These are phyloP conservation scores for Fistulinella prunicolor DNA, from an alignment of 768 basidiomycete genomes.

Conservation along the genomic window DNA sequence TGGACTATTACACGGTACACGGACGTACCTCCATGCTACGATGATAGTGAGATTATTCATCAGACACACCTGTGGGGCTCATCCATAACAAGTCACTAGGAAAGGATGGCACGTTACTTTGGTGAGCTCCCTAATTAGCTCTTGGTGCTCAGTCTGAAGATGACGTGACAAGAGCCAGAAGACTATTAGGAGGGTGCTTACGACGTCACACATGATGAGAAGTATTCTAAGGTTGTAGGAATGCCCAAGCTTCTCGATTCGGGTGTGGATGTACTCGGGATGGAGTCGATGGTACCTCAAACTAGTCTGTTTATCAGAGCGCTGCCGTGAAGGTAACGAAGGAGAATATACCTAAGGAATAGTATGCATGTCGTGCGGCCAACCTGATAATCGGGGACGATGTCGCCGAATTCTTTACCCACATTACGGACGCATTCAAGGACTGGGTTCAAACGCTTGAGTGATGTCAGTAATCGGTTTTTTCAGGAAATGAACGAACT, in stretches of 20 bases:
- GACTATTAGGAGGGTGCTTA: slow-evolving; percentile 38
- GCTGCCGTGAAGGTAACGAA: not conserved
- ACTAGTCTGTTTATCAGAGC: slow-evolving; percentile 39
- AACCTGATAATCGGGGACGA: slow-evolving; percentile 92
- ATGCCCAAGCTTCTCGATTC: slow-evolving; percentile 82
- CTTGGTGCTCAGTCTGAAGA: slow-evolving; percentile 83
- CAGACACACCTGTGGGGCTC: slow-evolving; percentile 60
- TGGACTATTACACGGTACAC: not conserved
- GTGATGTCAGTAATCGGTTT: not conserved
- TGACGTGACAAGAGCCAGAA: not conserved
- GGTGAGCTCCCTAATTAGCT: slow-evolving; percentile 88
- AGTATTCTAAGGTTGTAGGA: slow-evolving; percentile 83
- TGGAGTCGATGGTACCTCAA: slow-evolving; percentile 94
- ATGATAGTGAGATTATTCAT: slow-evolving; percentile 93
- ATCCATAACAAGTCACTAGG: slow-evolving; percentile 3
- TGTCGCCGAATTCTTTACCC: slow-evolving; percentile 92
- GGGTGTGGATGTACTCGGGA: slow-evolving; percentile 92
- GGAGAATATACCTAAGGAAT: slow-evolving; percentile 69
- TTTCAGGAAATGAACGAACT: not conserved
- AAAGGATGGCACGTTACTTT: slow-evolving; percentile 47
- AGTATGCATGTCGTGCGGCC: slow-evolving; percentile 90
- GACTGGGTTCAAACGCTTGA: slow-evolving; percentile 84
- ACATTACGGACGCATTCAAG: slow-evolving; percentile 84
- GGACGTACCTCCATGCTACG: slow-evolving; percentile 82
- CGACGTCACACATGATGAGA: slow-evolving; percentile 89